These are phyloP conservation scores for Coelastrella sp. DNA, from an alignment of 139 green algal genomes.

Conservation along the genomic window DNA sequence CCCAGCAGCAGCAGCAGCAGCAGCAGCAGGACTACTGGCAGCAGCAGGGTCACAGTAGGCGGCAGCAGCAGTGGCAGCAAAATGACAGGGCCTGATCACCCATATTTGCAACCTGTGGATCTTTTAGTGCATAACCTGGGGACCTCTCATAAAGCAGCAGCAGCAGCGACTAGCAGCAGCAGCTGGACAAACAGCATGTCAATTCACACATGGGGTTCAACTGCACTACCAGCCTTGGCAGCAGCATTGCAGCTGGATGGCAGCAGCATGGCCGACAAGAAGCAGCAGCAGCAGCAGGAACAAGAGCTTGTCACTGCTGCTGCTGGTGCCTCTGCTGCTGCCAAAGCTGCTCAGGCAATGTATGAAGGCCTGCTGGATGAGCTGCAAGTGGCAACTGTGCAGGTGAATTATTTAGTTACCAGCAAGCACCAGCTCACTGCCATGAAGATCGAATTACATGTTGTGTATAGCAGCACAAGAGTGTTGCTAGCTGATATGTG, in stretches of 20 bases:
- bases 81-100: not conserved
- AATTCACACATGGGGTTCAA: not conserved
- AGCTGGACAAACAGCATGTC: not conserved
- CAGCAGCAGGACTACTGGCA: constrained; percentile 27
- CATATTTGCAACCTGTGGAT: constrained; percentile 41
- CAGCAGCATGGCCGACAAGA: not conserved
- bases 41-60: not conserved
- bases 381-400: constrained; percentile 14
- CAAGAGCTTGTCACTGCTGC: not conserved
- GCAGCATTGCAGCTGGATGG: not conserved
- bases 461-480: too few relatives aligned
- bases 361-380: constrained; percentile 44
- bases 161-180: not conserved
- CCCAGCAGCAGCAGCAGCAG: not conserved
- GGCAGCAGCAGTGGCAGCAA: constrained; percentile 33
- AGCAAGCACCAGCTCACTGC: too few relatives aligned
- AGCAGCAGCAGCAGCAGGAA: not conserved
- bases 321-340: not conserved
- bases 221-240: not conserved
- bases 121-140: constrained; percentile 47
- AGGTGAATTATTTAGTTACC: constrained; percentile 9
- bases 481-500: too few relatives aligned
- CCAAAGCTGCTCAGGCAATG: constrained; percentile 16
- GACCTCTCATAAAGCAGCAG: not conserved
- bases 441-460: too few relatives aligned